phyloP scores from a whole-genome alignment of 1,139 yeast species.

The Lodderomyces theae region DNA sequence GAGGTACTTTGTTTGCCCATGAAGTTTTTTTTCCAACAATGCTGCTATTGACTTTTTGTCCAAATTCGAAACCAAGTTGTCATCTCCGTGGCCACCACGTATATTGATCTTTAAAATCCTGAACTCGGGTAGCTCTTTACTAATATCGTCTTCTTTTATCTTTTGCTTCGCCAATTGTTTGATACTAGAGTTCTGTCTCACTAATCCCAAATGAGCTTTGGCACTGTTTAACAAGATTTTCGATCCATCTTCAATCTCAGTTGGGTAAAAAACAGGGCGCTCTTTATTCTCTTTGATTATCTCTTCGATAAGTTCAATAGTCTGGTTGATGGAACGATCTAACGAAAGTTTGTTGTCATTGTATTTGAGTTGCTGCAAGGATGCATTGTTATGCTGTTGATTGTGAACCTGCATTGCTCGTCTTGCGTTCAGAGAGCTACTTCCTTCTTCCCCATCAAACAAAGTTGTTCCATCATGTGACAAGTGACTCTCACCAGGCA shows the following conservation, averaged over 20 bases:
- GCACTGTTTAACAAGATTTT: slow-evolving; percentile 43
- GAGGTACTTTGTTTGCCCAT: slow-evolving; percentile 65
- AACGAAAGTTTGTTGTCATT: slow-evolving; percentile 63
- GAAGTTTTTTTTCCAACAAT: slow-evolving; percentile 61
- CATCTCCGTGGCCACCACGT: slow-evolving; percentile 46
- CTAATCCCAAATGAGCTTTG: slow-evolving; percentile 49
- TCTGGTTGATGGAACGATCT: slow-evolving; percentile 59
- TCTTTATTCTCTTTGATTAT: slow-evolving; percentile 53
- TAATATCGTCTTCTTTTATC: slow-evolving; percentile 17
- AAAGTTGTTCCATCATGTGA: slow-evolving; percentile 26
- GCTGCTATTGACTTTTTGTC: slow-evolving; percentile 67
- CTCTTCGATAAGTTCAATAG: slow-evolving; percentile 52
- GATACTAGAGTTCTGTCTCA: slow-evolving; percentile 40
- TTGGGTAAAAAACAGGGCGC: slow-evolving; percentile 69
- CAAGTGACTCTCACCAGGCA: slow-evolving; percentile 31
- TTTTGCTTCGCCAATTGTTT: slow-evolving; percentile 33
- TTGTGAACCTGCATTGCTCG: slow-evolving; percentile 2
- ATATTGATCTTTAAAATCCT: slow-evolving; percentile 63
- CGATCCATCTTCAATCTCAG: slow-evolving; percentile 33
- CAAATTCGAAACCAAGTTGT: slow-evolving; percentile 48
- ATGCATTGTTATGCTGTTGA: slow-evolving; percentile 31
- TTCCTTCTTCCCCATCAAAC: slow-evolving; percentile 25
- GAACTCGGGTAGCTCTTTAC: slow-evolving; percentile 39
- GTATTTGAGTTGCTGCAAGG: slow-evolving; percentile 65
- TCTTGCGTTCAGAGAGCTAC: slow-evolving; percentile 1